Conservation (phyloP, 495 filamentous ascomycete genomes). For the Jackrogersella multiformis region DNA sequence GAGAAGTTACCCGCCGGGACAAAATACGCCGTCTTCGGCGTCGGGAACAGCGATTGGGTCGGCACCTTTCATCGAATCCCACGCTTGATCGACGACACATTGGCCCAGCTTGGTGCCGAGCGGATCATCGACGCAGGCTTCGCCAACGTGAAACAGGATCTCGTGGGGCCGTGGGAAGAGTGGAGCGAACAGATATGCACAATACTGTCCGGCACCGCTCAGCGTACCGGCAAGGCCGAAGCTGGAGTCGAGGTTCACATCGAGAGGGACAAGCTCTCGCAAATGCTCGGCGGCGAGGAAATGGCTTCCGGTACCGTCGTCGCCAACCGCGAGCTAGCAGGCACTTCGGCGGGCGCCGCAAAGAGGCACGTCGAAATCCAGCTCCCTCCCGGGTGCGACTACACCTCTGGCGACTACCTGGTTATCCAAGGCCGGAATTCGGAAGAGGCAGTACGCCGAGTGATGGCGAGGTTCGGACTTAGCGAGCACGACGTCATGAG, state of each 20-base stretch:
- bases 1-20: slow-evolving; percentile 56
- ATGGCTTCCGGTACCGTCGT: too few species aligned
- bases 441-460: slow-evolving; percentile 58
- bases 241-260: too few species aligned
- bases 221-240: too few species aligned
- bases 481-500: too few species aligned
- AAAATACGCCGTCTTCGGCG: slow-evolving; percentile 70
- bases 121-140: slow-evolving; percentile 60
- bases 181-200: too few species aligned
- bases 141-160: too few species aligned
- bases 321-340: too few species aligned
- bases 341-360: too few species aligned
- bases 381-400: slow-evolving; percentile 67
- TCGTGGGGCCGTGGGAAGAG: too few species aligned
- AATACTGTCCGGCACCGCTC: too few species aligned
- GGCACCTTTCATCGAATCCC: slow-evolving; percentile 74
- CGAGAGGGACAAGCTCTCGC: too few species aligned
- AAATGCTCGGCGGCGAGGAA: too few species aligned
- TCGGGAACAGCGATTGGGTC: slow-evolving; percentile 64
- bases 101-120: slow-evolving; percentile 58
- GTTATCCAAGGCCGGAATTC: slow-evolving; percentile 71
- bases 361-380: slow-evolving; percentile 69
- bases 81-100: slow-evolving; percentile 61
- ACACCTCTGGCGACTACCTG: slow-evolving; percentile 73
- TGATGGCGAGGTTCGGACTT: slow-evolving; percentile 41